Percentiles rank a stretch among this genome's conserved stretches.
These are phyloP conservation scores for Astraeus odoratus DNA, from an alignment of 768 basidiomycete genomes.

Conservation along the genomic window DNA sequence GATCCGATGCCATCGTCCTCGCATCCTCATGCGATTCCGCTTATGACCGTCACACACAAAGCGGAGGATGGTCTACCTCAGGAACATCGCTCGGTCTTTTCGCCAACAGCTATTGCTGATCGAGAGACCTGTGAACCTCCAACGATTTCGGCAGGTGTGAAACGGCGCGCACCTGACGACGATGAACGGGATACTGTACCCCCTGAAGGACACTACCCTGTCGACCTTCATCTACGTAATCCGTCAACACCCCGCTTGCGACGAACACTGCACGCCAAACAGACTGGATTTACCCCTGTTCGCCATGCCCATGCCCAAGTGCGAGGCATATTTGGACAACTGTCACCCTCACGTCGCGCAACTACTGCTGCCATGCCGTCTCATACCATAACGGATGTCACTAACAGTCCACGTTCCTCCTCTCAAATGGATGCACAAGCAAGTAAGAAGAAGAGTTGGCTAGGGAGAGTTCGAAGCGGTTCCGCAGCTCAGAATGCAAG, in stretches of 20 bases:
- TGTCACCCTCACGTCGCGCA: constrained; percentile 44
- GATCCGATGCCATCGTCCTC: constrained; percentile 9
- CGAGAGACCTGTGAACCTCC: constrained; percentile 24
- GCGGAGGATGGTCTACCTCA: constrained; percentile 46
- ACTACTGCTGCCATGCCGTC: constrained; percentile 33
- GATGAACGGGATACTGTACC: constrained; percentile 58
- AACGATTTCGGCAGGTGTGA: constrained; percentile 48
- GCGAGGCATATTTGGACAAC: constrained; percentile 25
- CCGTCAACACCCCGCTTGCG: constrained; percentile 56
- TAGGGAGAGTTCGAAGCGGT: constrained; percentile 59
- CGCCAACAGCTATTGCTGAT: constrained; percentile 46
- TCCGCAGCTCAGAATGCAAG: constrained; percentile 11
- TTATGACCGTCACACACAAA: constrained; percentile 38
- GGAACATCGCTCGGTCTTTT: constrained; percentile 11
- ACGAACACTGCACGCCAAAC: constrained; percentile 47
- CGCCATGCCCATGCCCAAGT: constrained; percentile 36
- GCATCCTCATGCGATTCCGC: constrained; percentile 30
- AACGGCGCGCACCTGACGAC: constrained; percentile 72
- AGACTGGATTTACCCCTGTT: constrained; percentile 69
- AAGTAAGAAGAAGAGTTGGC: constrained; percentile 56
- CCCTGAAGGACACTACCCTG: constrained; percentile 54
- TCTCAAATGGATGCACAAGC: constrained; percentile 15
- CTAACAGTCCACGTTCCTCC: constrained; percentile 51
- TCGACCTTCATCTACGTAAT: constrained; percentile 29
- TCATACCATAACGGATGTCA: constrained; percentile 48